These are phyloP conservation scores for Monosporascus sp. DNA, from an alignment of 2,329 filamentous ascomycete genomes.

Conservation along the genomic window DNA sequence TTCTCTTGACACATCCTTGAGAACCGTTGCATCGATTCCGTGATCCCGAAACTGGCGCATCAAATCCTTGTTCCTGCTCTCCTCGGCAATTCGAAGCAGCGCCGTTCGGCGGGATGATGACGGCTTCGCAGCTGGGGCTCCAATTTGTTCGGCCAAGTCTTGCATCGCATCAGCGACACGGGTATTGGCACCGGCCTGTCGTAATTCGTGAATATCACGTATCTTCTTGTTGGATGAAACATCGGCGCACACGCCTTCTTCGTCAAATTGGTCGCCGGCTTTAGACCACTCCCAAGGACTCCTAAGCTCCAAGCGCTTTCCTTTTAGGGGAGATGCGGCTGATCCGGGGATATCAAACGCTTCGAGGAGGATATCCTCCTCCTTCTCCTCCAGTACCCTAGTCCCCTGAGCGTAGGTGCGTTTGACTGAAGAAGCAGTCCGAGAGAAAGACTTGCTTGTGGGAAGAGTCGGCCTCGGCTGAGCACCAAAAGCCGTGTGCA, in stretches of 20 bases:
- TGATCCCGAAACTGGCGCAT: slow-evolving; percentile 68
- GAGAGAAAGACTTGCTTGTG: slow-evolving; percentile 20
- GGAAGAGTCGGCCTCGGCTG: slow-evolving; percentile 13
- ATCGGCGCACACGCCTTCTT: slow-evolving; percentile 40
- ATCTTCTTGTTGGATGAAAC: slow-evolving; percentile 44
- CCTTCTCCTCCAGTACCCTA: slow-evolving; percentile 26
- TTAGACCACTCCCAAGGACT: slow-evolving; percentile 18
- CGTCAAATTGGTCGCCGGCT: slow-evolving; percentile 22
- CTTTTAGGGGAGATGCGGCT: slow-evolving; percentile 17
- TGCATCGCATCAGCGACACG: slow-evolving; percentile 62
- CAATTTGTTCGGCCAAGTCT: slow-evolving; percentile 58
- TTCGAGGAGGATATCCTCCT: slow-evolving; percentile 26
- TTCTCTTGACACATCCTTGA: slow-evolving; percentile 55
- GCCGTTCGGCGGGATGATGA: slow-evolving; percentile 52
- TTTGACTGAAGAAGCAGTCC: slow-evolving; percentile 26
- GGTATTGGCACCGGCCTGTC: slow-evolving; percentile 61
- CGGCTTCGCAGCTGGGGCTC: slow-evolving; percentile 39
- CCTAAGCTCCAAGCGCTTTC: slow-evolving; percentile 25
- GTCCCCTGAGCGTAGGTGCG: slow-evolving; percentile 27
- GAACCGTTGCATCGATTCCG: slow-evolving; percentile 63
- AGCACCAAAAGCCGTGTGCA: slow-evolving; percentile 18
- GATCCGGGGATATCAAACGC: slow-evolving; percentile 21
- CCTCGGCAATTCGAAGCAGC: slow-evolving; percentile 54
- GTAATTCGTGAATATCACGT: slow-evolving; percentile 59
- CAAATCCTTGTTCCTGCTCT: slow-evolving; percentile 58